Base-by-base conservation (phyloP, 768 basidiomycete species). In the Trametes gibbosa region DNA sequence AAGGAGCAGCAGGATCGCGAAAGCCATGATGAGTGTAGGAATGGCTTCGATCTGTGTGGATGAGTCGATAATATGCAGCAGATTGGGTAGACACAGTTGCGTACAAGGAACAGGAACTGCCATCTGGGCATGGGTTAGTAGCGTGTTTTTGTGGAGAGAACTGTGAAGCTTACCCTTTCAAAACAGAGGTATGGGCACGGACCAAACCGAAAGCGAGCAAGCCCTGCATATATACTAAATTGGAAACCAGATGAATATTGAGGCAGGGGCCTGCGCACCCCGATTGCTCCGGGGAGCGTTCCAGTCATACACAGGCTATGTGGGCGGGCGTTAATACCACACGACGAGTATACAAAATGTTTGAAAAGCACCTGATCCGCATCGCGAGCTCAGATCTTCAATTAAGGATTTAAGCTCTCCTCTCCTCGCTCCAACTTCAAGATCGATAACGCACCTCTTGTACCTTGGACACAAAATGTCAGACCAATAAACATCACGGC, bases 251-350 rank as follows among this genome's bases (percentile, higher is more conserved):
- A 41, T 52, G 21, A 16, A 19, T 14, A 10, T 1, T 45, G 48
- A 3, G 12, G 10, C 29, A 7, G n/a, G 7, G 12, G 24, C 29
- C 29, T 32, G 19, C 73, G 29, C 57, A 81, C 81, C 32, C 82
- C 81, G 56, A 84, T 78, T 0, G 81, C 80, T 23, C 82, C 82
- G 7, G 82, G 82, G 23, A 82, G 69, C 0, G 81, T 83, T 8
- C 81, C 82, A 6, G 83, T 83, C 82, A 84, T 83, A 51, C 81
- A 79, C 3, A 84, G 69, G 64, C 82, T 84, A 40, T n/a, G n/a
- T n/a, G n/a, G n/a, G n/a, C n/a, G n/a, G n/a, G n/a, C n/a, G n/a
- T n/a, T n/a, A n/a, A n/a, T n/a, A n/a, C n/a, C n/a, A n/a, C n/a
- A n/a, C n/a, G n/a, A n/a, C 32, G 3, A 23, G 51, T 69, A 8